A percentile compares a stretch with the other conserved stretches of the same genome.
Conservation (phyloP, 163 green algal species). For the Volvox carteri region DNA sequence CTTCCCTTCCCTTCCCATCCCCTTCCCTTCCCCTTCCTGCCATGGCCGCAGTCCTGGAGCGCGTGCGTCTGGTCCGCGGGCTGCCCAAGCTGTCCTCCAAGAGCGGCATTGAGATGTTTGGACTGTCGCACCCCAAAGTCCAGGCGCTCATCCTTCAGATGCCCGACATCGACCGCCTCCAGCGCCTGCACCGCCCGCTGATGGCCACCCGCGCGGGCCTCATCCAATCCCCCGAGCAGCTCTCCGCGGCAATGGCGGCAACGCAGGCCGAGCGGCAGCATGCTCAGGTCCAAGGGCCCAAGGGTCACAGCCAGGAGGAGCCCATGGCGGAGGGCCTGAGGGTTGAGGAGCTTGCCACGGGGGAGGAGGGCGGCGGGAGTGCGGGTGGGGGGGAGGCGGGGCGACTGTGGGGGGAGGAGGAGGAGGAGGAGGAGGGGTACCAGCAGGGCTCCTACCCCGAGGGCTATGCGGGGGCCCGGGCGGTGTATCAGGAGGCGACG, state of each 20-base stretch:
- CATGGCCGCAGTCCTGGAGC: slow-evolving; percentile 17
- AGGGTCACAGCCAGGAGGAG: background rate
- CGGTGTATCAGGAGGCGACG: background rate
- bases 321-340: background rate
- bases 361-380: background rate
- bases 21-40: background rate
- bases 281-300: background rate
- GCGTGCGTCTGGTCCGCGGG: slow-evolving; percentile 12
- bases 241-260: slow-evolving; percentile 27
- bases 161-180: slow-evolving; percentile 30
- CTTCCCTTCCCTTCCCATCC: background rate
- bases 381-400: background rate
- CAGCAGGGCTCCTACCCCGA: background rate
- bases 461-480: background rate
- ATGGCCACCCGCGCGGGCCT: slow-evolving; percentile 28
- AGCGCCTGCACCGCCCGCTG: slow-evolving; percentile 40
- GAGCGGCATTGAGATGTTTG: slow-evolving; percentile 47
- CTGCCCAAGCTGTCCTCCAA: slow-evolving; percentile 23
- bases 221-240: slow-evolving; percentile 41
- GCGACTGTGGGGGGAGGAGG: too few relatives aligned
- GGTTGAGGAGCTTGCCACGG: background rate
- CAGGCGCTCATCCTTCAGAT: slow-evolving; percentile 44
- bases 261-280: slow-evolving; percentile 17
- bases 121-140: slow-evolving; percentile 40
- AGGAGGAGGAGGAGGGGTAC: background rate